Base-by-base conservation (phyloP, 106 monocot species). In the Platanthera guangdongensis region DNA sequence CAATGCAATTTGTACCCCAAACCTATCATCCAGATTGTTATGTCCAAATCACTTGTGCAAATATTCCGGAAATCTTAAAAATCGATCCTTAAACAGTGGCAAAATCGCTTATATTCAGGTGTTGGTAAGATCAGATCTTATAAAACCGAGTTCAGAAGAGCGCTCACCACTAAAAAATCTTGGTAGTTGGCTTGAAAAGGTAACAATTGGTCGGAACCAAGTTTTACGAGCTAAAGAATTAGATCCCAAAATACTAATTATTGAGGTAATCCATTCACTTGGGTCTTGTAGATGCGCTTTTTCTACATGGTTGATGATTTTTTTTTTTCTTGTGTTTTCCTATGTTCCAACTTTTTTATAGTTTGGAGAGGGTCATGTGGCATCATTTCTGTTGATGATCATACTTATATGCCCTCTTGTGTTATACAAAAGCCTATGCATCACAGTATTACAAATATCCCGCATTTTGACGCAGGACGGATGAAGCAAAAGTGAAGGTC, bases 101-200 rank as follows among this genome's bases (percentile, higher is more conserved):
- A 9, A 50, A 12, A 62, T 9, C 21, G 16, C 30, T 74, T 74
- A 63, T 11, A 11, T 68, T 51, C 55, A 99, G 97, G 94, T 89
- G 13, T 70, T 99, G 16, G 75, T 99, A 53, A 83, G 88, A 75
- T 99, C 97, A 7, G 92, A 99, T 64, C 94, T 91, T 32, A 94
- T 99, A 81, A 99, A 99, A 81, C 92, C 97, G 75, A 99, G 94
- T 88, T 99, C 97, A 55, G 97, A 94, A 64, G 97, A 99, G 60
- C 91, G 97, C 6, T 99, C 97, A 5, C 86, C 94, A 62, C 92
- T 99, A 32, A 99, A 99, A 84, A 99, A 99, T 87, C 90, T 99
- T 80, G 97, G 97, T 74, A 99, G 97, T 80, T 99, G 94, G 97
- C 92, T 99, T 74, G 97, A 94, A 22, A 99, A 99, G 76, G 88